Conservation (phyloP, 2,329 filamentous ascomycete species). For the Epichloe coenophiala region DNA sequence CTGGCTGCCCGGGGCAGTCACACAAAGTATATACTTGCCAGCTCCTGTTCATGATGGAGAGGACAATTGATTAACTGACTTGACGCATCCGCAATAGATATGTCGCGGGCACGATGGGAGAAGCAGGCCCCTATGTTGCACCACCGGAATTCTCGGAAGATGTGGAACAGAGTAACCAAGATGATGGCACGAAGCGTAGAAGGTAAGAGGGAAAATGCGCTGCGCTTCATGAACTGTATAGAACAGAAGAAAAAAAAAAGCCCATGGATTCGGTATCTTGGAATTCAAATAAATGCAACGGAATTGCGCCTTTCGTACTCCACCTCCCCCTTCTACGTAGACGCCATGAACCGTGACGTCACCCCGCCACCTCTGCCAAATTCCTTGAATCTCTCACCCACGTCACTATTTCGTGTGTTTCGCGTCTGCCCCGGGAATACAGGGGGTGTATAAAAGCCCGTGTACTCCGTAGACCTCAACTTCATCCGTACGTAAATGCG, state of each 20-base stretch:
- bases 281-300: background rate
- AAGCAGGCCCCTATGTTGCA: slow-evolving; percentile 23
- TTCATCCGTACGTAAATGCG: too few relatives aligned
- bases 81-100: slow-evolving; percentile 20
- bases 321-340: background rate
- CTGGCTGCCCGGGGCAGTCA: slow-evolving; percentile 50
- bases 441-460: too few relatives aligned
- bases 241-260: too few relatives aligned
- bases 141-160: slow-evolving; percentile 22
- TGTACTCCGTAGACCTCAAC: too few relatives aligned
- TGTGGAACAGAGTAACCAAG: slow-evolving; percentile 14
- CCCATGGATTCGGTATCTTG: background rate
- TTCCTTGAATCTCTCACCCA: background rate
- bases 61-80: slow-evolving; percentile 5
- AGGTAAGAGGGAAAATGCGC: too few relatives aligned
- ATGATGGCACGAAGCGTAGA: background rate
- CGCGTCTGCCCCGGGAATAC: too few relatives aligned
- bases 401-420: background rate
- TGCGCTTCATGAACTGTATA: too few relatives aligned
- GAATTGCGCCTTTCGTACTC: background rate
- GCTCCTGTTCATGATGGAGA: background rate
- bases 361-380: background rate
- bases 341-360: background rate
- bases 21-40: slow-evolving; percentile 38
- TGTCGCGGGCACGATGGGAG: slow-evolving; percentile 25